phyloP scores from a whole-genome alignment of 768 basidiomycete species.

The Scleroderma citrinum region DNA sequence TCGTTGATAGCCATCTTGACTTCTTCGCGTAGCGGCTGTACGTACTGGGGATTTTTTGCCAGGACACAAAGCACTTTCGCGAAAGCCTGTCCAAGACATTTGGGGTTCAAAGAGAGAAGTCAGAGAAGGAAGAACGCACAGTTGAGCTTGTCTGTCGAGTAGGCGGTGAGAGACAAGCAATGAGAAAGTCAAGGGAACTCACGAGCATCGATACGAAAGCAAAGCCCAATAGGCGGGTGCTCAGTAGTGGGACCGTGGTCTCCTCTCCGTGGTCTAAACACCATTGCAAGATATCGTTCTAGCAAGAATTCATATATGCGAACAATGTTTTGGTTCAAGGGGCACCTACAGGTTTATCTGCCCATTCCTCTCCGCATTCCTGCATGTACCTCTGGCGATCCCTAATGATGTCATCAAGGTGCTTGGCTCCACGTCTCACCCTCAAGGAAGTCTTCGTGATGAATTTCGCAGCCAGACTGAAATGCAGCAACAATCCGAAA shows the following conservation, averaged over 20 bases:
- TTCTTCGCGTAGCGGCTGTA: slow-evolving; percentile 30
- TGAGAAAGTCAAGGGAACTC: background rate
- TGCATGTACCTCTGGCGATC: background rate
- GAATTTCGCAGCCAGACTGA: background rate
- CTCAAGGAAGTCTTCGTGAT: background rate
- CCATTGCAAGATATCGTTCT: background rate
- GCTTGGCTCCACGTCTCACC: background rate
- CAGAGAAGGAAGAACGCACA: background rate
- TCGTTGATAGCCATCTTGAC: slow-evolving; percentile 20
- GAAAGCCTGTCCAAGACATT: background rate
- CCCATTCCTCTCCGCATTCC: background rate
- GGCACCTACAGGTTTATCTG: background rate
- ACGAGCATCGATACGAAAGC: background rate
- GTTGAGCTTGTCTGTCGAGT: background rate
- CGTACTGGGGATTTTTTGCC: background rate
- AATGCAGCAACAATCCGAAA: too few species aligned
- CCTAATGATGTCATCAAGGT: background rate
- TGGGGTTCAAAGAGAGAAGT: too few species aligned
- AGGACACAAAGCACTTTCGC: background rate
- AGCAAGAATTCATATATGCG: background rate
- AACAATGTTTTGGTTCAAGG: too few species aligned
- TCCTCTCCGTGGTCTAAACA: background rate
- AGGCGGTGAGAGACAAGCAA: background rate
- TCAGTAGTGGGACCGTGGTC: background rate
- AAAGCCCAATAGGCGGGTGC: background rate